A percentile compares a stretch with the other conserved stretches of the same genome.
phyloP scores from a whole-genome alignment of 2,329 filamentous ascomycete species.

The Trichoderma hamatum region DNA sequence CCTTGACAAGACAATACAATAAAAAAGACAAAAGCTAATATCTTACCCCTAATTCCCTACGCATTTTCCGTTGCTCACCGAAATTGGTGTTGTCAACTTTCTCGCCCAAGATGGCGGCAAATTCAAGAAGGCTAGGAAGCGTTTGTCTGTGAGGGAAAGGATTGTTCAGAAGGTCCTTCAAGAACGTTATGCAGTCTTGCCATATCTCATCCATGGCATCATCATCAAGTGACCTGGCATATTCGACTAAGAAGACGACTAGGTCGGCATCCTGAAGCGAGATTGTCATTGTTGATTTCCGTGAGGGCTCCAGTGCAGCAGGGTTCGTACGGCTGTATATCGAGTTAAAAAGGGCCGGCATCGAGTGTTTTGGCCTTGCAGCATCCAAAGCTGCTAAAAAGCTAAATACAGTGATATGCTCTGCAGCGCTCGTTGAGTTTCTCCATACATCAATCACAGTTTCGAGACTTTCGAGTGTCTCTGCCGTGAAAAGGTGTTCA shows the following conservation, averaged over 20 bases:
- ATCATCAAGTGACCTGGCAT: conserved; percentile 87
- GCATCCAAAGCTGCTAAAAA: conserved; percentile 89
- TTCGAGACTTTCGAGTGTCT: conserved; percentile 91
- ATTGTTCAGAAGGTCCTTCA: conserved; percentile 87
- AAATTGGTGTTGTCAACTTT: conserved; percentile 99
- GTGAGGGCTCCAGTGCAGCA: conserved; percentile 71
- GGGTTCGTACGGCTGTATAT: conserved; percentile 95
- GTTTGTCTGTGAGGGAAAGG: conserved; percentile 94
- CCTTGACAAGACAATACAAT: neutral
- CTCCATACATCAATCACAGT: conserved; percentile 87
- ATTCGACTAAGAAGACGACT: conserved; percentile 86
- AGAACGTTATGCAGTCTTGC: conserved; percentile 88
- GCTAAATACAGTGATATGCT: conserved; percentile 72
- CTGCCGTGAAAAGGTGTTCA: conserved; percentile 89
- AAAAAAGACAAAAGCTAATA: neutral
- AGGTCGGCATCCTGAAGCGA: conserved; percentile 82
- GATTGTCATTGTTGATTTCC: conserved; percentile 87
- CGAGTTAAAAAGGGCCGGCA: conserved; percentile 93
- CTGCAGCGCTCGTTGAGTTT: conserved; percentile 49
- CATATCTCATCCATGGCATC: conserved; percentile 99
- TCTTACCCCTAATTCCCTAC: conserved; percentile 80
- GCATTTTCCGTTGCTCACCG: conserved; percentile 90
- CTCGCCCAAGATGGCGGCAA: conserved; percentile 84
- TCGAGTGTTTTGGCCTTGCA: conserved; percentile 85
- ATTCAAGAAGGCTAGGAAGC: conserved; percentile 81